Percentiles rank a stretch among this genome's conserved stretches.
phyloP scores from a whole-genome alignment of 352 stramenopile genomes.

The Globisporangium paddicum region DNA sequence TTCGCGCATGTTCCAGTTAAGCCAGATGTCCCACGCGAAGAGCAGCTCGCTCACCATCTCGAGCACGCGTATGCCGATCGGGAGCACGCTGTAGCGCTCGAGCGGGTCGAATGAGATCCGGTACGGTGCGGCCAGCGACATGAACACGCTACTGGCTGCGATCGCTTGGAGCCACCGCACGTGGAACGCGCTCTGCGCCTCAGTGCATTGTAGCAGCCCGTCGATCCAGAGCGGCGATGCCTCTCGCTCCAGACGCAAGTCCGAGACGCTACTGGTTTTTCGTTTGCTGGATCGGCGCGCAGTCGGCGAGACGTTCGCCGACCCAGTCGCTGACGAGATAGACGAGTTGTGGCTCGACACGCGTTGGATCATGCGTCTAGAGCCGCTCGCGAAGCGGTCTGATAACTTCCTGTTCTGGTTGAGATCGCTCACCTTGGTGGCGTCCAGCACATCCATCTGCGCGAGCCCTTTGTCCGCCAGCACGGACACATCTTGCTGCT shows the following conservation, averaged over 20 bases:
- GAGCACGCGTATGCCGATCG: constrained; percentile 19
- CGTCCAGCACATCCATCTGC: constrained; percentile 6
- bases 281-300: background rate
- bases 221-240: constrained; percentile 43
- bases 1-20: constrained; percentile 60
- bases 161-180: constrained; percentile 46
- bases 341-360: constrained; percentile 1
- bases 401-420: background rate
- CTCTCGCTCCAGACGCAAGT: constrained; percentile 3
- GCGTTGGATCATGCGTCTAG: background rate
- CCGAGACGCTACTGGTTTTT: background rate
- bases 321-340: background rate
- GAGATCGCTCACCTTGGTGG: constrained; percentile 7
- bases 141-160: constrained; percentile 30
- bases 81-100: constrained; percentile 18
- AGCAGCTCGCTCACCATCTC: constrained; percentile 40
- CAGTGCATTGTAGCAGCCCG: constrained; percentile 30
- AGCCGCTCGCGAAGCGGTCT: background rate
- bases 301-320: background rate
- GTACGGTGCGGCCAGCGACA: constrained; percentile 48
- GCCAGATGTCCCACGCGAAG: constrained; percentile 54
- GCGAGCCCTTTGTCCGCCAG: constrained; percentile 11
- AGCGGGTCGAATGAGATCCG: constrained; percentile 43
- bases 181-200: constrained; percentile 48
- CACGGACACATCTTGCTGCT: constrained; percentile 40